Percentiles rank a stretch among this genome's conserved stretches.
Evolutionary conservation across 2,329 filamentous ascomycete genomes (phyloP).

Genomic region (Thermothelomyces thermophilus): DNA sequence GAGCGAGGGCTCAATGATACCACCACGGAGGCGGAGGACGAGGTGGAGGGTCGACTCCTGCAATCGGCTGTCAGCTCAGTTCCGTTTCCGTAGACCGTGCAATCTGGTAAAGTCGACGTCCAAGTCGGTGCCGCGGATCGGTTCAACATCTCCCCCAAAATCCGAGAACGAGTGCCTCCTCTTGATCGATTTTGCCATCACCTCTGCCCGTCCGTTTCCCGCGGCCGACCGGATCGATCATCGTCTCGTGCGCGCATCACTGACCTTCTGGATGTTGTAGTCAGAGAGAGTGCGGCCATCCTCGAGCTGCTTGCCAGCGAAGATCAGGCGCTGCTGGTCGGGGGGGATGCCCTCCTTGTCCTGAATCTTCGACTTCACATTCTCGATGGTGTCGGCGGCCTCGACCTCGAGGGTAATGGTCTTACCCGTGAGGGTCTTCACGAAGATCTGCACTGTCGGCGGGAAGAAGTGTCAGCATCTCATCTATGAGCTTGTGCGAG

Average conservation of each 20-base stretch:
- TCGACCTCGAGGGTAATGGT: slow-evolving; percentile 99
- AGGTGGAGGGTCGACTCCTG: slow-evolving; percentile 97
- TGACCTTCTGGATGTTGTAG: slow-evolving; percentile 99
- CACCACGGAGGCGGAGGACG: slow-evolving; percentile 97
- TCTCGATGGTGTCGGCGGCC: slow-evolving; percentile 98
- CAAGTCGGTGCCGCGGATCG: slow-evolving; percentile 5
- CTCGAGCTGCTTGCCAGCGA: slow-evolving; percentile 98
- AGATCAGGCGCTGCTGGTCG: slow-evolving; percentile 98
- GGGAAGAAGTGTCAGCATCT: slow-evolving; percentile 22
- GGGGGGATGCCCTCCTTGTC: slow-evolving; percentile 99
- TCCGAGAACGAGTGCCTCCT: background rate
- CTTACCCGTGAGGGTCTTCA: slow-evolving; percentile 99
- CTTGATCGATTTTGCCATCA: slow-evolving; percentile 2
- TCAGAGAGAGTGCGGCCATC: slow-evolving; percentile 94
- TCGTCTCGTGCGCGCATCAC: slow-evolving; percentile 25
- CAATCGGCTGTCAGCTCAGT: slow-evolving; percentile 21
- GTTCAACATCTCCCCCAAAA: background rate
- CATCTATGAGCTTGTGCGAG: slow-evolving; percentile 19
- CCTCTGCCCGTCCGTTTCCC: background rate
- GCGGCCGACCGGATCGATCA: slow-evolving; percentile 2
- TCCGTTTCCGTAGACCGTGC: background rate
- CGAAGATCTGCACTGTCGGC: slow-evolving; percentile 62
- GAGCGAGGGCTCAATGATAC: slow-evolving; percentile 98
- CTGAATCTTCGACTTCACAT: slow-evolving; percentile 99
- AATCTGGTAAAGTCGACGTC: background rate